Base-by-base conservation (phyloP, 371 early-diverging fungal species). In the Encephalitozoon romaleae region DNA sequence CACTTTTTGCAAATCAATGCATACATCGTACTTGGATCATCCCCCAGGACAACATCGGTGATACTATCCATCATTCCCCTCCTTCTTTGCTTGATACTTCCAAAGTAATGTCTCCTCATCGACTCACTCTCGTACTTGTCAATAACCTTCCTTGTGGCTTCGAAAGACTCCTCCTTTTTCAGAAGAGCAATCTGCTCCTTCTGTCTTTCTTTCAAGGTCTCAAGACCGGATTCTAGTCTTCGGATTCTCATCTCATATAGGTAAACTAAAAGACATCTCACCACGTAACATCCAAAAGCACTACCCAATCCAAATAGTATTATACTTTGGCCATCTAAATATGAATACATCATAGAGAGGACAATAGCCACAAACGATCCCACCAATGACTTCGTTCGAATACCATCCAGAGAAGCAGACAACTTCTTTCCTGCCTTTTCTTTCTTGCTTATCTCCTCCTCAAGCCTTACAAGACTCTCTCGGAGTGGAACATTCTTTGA, bases 1-100 rank as follows among this genome's bases (percentile, higher is more conserved):
- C 95, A 95, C 41, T 88, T 87, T 41, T 88, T 87, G 81, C 95
- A 95, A 30, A 95, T 90, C 39, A 95, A 86, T 11, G 95, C 95
- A 81, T 91, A 93, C 79, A 90, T 90, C 70, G 88, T 89, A 23
- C 89, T 87, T 1, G 87, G 83, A 69, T 83, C 81, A 25, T 77
- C 72, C 38, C 73, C 81, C 23, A 83, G 39, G 12, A 83, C 66
- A 41, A 77, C 84, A 15, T 90, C 89, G 4, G 90, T 89, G 3
- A 88, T 88, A 54, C 91, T 92, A 9, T 93, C 94, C 15, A 93
- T 90, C 18, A 93, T 84, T 51, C 89, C 89, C 79, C 92, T 92
- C 38, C 92, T 89, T 25, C 67, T 72, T 21, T 76, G 32, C 39
- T 67, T 38, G 15, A 70, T 53, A n/a, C 23, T 67, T 1, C 66